Conservation (phyloP, 2,329 filamentous ascomycete genomes). For the Furcasterigmium furcatum region DNA sequence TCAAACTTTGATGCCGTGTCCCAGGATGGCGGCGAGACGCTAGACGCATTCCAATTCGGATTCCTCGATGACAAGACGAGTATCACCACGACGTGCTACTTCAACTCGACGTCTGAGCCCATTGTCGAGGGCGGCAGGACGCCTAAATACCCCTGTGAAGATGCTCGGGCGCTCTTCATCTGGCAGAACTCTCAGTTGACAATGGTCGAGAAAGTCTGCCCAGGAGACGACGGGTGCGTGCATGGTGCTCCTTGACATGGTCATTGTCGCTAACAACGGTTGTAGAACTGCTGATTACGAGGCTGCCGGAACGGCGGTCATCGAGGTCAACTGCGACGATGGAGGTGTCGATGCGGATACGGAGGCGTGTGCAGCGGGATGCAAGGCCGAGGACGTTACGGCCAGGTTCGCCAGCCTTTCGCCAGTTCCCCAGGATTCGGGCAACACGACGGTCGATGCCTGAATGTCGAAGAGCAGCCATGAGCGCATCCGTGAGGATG, state of each 20-base stretch:
- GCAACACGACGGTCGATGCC: not conserved
- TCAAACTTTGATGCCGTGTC: constrained; percentile 29
- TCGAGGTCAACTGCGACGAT: constrained; percentile 8
- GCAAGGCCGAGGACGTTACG: constrained; percentile 19
- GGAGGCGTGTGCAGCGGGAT: constrained; percentile 1
- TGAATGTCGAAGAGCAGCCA: not conserved
- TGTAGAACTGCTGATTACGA: constrained; percentile 22
- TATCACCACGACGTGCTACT: constrained; percentile 36
- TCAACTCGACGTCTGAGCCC: constrained; percentile 37
- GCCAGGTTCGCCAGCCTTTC: constrained; percentile 24
- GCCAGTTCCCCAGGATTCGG: constrained; percentile 9
- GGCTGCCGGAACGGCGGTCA: constrained; percentile 21
- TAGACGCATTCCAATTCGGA: constrained; percentile 32
- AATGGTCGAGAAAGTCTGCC: constrained; percentile 43
- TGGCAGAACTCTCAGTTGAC: constrained; percentile 32
- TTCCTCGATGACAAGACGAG: constrained; percentile 36
- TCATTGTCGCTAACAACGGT: not conserved
- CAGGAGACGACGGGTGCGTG: constrained; percentile 26
- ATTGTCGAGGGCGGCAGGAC: constrained; percentile 23
- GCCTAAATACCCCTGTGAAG: constrained; percentile 39
- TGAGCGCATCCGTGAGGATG: not conserved
- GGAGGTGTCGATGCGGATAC: constrained; percentile 1
- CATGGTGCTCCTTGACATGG: not conserved
- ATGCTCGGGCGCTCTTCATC: constrained; percentile 38
- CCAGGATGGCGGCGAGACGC: constrained; percentile 26